Evolutionary conservation across 352 stramenopile species (phyloP).

Genomic region (Phytophthora lateralis): DNA sequence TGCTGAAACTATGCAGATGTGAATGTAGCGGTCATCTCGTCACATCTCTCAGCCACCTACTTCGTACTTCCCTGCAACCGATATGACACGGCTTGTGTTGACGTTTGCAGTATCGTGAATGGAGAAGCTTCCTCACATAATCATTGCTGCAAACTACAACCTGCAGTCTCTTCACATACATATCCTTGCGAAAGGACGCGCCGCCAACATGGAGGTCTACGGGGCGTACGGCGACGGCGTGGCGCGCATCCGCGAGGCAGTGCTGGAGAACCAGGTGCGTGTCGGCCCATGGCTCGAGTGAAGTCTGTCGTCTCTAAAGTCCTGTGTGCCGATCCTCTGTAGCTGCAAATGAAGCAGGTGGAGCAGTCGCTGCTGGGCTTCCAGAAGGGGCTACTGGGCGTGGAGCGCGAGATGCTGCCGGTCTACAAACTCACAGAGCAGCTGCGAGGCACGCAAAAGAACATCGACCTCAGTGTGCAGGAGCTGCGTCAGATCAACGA

Average conservation of each 20-base stretch:
- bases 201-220: constrained; percentile 60
- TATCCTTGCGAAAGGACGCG: background rate
- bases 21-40: no score
- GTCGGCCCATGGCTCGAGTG: background rate
- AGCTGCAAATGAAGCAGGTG: constrained; percentile 70
- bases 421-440: constrained; percentile 87
- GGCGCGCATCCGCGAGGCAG: constrained; percentile 63
- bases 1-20: no score
- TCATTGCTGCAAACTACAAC: no score
- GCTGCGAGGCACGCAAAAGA: constrained; percentile 81
- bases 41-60: no score
- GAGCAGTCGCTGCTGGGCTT: constrained; percentile 60
- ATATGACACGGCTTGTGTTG: no score
- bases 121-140: no score
- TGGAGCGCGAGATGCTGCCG: constrained; percentile 83
- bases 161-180: no score
- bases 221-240: constrained; percentile 53
- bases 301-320: background rate
- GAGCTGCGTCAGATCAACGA: constrained; percentile 74
- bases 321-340: background rate
- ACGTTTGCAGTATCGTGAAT: no score
- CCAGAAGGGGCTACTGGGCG: constrained; percentile 65
- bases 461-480: constrained; percentile 81
- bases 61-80: no score
- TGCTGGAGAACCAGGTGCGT: constrained; percentile 66